Evolutionary conservation across 495 filamentous ascomycete genomes (phyloP), one percentile per base, ranked within the genome.

Genomic region (Trichoderma virens): DNA sequence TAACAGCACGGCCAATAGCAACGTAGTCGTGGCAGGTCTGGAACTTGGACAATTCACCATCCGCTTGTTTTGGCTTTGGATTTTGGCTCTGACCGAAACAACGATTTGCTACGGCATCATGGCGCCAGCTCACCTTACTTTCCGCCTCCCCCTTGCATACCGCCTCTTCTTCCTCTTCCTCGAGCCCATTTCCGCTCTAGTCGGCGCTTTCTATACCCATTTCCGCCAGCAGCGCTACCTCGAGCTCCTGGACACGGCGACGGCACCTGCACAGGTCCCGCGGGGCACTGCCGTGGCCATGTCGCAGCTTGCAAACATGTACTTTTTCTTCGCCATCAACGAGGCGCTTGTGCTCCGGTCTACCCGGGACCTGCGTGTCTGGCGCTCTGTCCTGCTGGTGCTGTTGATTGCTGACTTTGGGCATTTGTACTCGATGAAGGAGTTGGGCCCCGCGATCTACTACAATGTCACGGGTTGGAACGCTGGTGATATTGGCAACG

Each of bases 351-450:
- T 90, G 16, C 76, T 91, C 62, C 86, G 88, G 25, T 73, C 80
- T 9, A 86, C 87, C 5, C 72, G 74, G 23, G 85, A 90, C 70
- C 65, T 86, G 6, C 73, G 75, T 5, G 86, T 91, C 62, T 91
- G 88, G 88, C 79, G 77, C 59, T 77, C 79, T 8, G 73, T 91
- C 5, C 72, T 90, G 2, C 74, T 86, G 60, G 83, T 79, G 51
- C 67, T 90, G 59, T 75, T 90, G 41, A 68, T 90, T 5, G 88
- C 84, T 18, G 88, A 91, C 70, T 69, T 89, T 30, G 88, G 88
- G 2, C 88, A 91, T 71, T 74, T 90, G 34, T 86, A 83, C 68
- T 81, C 81, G 8, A 72, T 89, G 23, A 69, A 72, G 27, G 65
- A 68, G 7, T 69, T 84, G 38, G 88, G 87, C 0, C 62, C 67